Conservation (phyloP, 257 asterid genomes). For the Solanum verrucosum region DNA sequence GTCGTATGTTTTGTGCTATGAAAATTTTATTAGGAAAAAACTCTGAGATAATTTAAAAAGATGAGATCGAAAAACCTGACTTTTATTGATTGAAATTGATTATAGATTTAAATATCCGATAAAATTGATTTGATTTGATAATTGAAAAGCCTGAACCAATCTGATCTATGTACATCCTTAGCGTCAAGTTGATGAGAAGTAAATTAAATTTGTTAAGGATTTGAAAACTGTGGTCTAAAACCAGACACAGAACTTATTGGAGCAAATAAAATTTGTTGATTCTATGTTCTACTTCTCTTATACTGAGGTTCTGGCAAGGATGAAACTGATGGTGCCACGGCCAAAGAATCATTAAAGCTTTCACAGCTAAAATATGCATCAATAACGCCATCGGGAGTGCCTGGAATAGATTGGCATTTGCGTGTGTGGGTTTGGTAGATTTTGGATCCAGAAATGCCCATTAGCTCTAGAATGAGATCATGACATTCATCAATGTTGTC, state of each 20-base stretch:
- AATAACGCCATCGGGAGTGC: constrained; percentile 27
- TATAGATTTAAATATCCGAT: no score
- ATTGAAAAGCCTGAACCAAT: no score
- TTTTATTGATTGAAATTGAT: no score
- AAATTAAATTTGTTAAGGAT: no score
- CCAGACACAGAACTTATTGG: constrained; percentile 17
- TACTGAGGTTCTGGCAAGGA: constrained; percentile 17
- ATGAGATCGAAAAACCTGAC: no score
- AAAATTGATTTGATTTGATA: no score
- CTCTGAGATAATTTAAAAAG: no score
- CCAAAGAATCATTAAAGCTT: constrained; percentile 32
- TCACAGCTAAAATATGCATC: constrained; percentile 34
- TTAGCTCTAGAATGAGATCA: constrained; percentile 15
- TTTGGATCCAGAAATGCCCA: neutral
- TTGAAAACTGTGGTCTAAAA: no score
- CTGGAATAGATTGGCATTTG: constrained; percentile 13
- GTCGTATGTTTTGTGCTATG: no score
- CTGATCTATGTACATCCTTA: no score
- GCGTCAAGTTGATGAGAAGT: no score
- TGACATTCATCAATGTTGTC: constrained; percentile 12
- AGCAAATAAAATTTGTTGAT: constrained; percentile 32
- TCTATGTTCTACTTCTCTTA: constrained; percentile 31
- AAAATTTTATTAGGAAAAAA: no score
- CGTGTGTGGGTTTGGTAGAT: constrained; percentile 15
- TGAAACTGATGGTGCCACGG: constrained; percentile 4